Evolutionary conservation across 805 yeast genomes (phyloP).

Genomic region (Candida multigemmis): DNA sequence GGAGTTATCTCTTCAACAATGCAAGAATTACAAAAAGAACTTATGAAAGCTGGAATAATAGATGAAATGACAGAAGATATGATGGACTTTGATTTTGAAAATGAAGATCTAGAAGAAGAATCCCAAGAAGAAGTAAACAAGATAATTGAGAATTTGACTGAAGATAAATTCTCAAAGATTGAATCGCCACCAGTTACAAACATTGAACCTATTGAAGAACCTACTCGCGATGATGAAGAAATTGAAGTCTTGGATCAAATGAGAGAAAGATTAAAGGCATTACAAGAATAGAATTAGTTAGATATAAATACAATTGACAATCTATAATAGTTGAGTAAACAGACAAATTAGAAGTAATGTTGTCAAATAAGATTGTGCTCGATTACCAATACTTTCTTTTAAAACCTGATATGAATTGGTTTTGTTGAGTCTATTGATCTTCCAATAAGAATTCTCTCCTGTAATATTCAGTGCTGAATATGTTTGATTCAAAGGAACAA

Average conservation of each 20-base stretch:
- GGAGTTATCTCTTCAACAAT: conserved; percentile 78
- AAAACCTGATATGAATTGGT: not conserved
- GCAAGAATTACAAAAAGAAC: conserved; percentile 79
- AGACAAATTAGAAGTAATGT: not conserved
- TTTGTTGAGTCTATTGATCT: not conserved
- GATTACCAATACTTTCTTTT: conserved; percentile 1
- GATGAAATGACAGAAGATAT: conserved; percentile 94
- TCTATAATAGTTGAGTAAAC: not conserved
- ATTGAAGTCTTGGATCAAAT: conserved; percentile 71
- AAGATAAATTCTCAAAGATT: conserved; percentile 28
- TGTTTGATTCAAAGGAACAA: too few species aligned
- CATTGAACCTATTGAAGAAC: conserved; percentile 11
- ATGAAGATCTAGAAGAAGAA: conserved; percentile 56
- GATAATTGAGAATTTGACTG: conserved; percentile 36
- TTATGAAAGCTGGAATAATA: conserved; percentile 78
- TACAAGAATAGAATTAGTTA: conserved; percentile 36
- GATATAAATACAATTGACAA: not conserved
- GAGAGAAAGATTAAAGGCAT: conserved; percentile 81
- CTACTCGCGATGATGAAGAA: conserved; percentile 33
- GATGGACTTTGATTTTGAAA: conserved; percentile 60
- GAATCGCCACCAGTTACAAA: conserved; percentile 19
- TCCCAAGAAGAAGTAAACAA: conserved; percentile 60
- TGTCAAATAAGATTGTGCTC: not conserved
- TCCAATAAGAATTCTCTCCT: too few species aligned
- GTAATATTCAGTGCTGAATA: too few species aligned